Conservation (phyloP, 768 basidiomycete species). For the Cystofilobasidium macerans region DNA sequence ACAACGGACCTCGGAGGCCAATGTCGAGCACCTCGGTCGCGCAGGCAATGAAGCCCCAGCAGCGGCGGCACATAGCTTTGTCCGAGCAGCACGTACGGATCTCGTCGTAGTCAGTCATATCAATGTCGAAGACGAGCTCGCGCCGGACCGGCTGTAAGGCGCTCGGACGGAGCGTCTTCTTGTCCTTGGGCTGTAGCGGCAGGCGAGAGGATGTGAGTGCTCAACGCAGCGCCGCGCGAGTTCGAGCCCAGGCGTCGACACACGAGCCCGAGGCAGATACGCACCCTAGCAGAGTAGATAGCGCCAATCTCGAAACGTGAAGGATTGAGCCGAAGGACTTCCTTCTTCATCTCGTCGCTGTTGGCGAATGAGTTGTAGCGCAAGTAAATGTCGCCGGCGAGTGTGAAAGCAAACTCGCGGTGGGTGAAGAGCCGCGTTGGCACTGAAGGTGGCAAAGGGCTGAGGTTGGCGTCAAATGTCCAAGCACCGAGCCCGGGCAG, state of each 20-base stretch:
- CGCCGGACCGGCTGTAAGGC: constrained; percentile 64
- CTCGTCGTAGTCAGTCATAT: constrained; percentile 98
- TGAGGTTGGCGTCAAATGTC: too few species aligned
- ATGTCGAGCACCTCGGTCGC: constrained; percentile 78
- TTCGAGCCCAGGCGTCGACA: neutral
- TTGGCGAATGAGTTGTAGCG: constrained; percentile 85
- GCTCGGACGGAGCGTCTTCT: constrained; percentile 62
- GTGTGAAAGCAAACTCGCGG: constrained; percentile 91
- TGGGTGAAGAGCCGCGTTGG: constrained; percentile 74
- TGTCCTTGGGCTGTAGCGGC: constrained; percentile 64
- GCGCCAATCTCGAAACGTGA: constrained; percentile 95
- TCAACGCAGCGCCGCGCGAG: neutral
- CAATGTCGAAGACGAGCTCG: constrained; percentile 98
- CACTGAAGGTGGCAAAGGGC: constrained; percentile 34
- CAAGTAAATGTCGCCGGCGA: constrained; percentile 79
- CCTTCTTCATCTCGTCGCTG: constrained; percentile 81
- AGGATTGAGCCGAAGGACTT: constrained; percentile 72
- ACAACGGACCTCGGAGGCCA: constrained; percentile 49
- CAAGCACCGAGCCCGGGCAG: neutral
- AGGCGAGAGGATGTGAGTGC: too few species aligned
- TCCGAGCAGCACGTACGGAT: constrained; percentile 89
- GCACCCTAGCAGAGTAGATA: constrained; percentile 71
- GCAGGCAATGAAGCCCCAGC: constrained; percentile 89
- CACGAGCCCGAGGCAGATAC: constrained; percentile 37
- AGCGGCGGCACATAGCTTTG: constrained; percentile 78